Conservation (phyloP, 2,329 filamentous ascomycete species). For the Cercospora citrullina region DNA sequence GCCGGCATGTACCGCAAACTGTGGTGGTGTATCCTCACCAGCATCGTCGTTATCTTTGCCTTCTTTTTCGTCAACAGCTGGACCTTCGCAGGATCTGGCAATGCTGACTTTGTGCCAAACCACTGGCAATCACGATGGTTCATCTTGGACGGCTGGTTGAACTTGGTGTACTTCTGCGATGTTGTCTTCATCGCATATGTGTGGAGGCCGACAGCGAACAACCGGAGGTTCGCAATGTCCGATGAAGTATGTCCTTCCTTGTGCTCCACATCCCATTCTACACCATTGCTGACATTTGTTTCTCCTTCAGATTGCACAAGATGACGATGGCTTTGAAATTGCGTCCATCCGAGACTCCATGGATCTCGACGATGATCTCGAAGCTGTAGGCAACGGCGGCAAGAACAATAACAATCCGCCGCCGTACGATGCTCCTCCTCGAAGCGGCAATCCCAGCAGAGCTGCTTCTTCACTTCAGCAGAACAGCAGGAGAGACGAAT, state of each 20-base stretch:
- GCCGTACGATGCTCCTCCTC: slow-evolving; percentile 42
- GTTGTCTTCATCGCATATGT: slow-evolving; percentile 92
- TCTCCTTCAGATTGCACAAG: slow-evolving; percentile 73
- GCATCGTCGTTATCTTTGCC: slow-evolving; percentile 91
- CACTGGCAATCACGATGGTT: slow-evolving; percentile 99
- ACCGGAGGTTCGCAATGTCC: slow-evolving; percentile 96
- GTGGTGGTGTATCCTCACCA: slow-evolving; percentile 94
- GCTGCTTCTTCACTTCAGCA: slow-evolving; percentile 1
- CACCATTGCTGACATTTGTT: slow-evolving; percentile 6
- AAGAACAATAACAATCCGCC: slow-evolving; percentile 34
- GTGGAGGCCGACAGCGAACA: slow-evolving; percentile 95
- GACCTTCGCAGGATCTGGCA: slow-evolving; percentile 80
- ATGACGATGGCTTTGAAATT: slow-evolving; percentile 97
- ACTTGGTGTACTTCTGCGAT: slow-evolving; percentile 92
- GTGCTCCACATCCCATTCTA: slow-evolving; percentile 36
- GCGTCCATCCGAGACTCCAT: slow-evolving; percentile 79
- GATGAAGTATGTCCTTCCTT: slow-evolving; percentile 65
- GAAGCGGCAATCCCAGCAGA: slow-evolving; percentile 24
- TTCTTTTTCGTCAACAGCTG: slow-evolving; percentile 99
- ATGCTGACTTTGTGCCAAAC: slow-evolving; percentile 88
- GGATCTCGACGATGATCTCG: slow-evolving; percentile 57
- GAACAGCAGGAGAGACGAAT: slow-evolving; percentile 39
- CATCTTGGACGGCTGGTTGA: slow-evolving; percentile 93
- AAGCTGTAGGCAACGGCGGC: slow-evolving; percentile 39
- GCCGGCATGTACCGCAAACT: slow-evolving; percentile 96